Base-by-base conservation (phyloP, 345 rosid genomes). In the Euphorbia pulcherrima region DNA sequence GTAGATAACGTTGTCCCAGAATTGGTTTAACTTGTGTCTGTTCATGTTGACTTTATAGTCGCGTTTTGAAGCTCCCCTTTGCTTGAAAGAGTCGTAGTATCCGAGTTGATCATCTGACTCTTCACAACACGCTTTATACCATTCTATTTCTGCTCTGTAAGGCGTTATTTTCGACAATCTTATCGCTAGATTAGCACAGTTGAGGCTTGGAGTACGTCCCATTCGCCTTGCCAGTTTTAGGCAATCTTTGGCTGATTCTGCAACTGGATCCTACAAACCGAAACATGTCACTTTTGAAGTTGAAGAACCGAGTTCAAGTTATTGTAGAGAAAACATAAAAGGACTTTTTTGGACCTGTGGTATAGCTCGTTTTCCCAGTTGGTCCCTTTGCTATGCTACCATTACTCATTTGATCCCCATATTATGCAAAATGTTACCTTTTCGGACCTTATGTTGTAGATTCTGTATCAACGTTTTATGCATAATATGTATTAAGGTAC, bases 51-150 rank as follows among this genome's bases (percentile, higher is more conserved):
- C 76, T 55, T n/a, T 80, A 21, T 40, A 73, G 73, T 84, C 92
- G 60, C 86, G 80, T 75, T 2, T 79, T 0, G 83, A 76, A 23
- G 86, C 71, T 40, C 73, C 77, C 11, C 74, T 68, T 29, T 28
- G 65, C 85, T 80, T 94, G 74, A 88, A 94, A 11, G 85, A 81
- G 65, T 94, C 97, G 13, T 91, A 91, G 78, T 90, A 90, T 8
- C 96, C 86, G 29, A 86, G 72, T 40, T 83, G 74, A 59, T 83
- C 83, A 51, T 73, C 76, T 0, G 84, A 80, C 27, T 64, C 80
- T 18, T 90, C 92, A 17, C 88, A 85, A 8, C 69, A 55, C 5
- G 68, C 79, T 71, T 85, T 83, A 39, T 85, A 87, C 92, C 88
- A 89, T 52, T 89, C 81, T 46, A 89, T 84, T 58, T 85, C 81